Conservation (phyloP, 169 alveolate genomes). For the Plasmodium ovale region DNA sequence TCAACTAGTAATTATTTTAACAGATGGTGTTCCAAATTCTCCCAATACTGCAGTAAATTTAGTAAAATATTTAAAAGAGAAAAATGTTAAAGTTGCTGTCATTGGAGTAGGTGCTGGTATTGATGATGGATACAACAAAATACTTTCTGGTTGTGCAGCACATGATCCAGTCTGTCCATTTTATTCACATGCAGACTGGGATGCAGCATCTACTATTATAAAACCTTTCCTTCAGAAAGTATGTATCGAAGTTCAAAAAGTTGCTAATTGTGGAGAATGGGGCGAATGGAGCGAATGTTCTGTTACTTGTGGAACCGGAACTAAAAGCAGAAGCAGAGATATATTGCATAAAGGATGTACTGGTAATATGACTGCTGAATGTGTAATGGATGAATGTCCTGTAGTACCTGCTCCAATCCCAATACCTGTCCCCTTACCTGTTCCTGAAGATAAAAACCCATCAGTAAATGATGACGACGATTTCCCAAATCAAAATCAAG, state of each 20-base stretch:
- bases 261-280: constrained; percentile 66
- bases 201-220: neutral
- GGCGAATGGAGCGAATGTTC: constrained; percentile 35
- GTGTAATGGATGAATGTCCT: constrained; percentile 34
- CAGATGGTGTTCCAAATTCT: constrained; percentile 63
- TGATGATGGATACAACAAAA: constrained; percentile 9
- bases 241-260: constrained; percentile 49
- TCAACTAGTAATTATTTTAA: constrained; percentile 38
- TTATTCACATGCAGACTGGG: constrained; percentile 44
- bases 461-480: constrained; percentile 28
- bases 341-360: constrained; percentile 31
- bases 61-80: neutral
- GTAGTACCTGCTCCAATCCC: neutral
- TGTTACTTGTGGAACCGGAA: constrained; percentile 65
- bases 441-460: neutral
- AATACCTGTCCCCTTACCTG: neutral
- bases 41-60: neutral
- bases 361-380: neutral
- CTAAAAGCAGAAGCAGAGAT: constrained; percentile 19
- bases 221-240: constrained; percentile 41
- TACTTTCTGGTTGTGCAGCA: constrained; percentile 28
- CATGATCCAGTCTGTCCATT: constrained; percentile 8
- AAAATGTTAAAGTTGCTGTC: constrained; percentile 18
- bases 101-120: constrained; percentile 46
- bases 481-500: neutral